A percentile compares a stretch with the other conserved stretches of the same genome.
Evolutionary conservation across 257 asterid species (phyloP).

Genomic region (Echium plantagineum): DNA sequence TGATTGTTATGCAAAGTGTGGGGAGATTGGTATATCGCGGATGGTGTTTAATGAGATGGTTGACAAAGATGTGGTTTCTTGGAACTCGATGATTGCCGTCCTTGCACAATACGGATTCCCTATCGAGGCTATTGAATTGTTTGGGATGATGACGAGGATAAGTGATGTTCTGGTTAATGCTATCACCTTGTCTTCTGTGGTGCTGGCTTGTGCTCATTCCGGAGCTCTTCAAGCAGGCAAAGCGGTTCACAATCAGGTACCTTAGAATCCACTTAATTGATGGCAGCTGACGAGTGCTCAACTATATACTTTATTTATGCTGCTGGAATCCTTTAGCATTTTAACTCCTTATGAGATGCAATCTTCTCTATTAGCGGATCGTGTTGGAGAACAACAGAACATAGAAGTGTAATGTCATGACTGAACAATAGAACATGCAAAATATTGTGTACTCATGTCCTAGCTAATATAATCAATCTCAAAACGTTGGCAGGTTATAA

Average conservation of each 20-base stretch:
- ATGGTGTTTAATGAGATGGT: slow-evolving; percentile 59
- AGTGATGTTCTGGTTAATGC: slow-evolving; percentile 40
- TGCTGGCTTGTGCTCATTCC: slow-evolving; percentile 82
- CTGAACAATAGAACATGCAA: no score
- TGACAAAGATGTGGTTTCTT: slow-evolving; percentile 57
- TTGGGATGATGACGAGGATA: slow-evolving; percentile 35
- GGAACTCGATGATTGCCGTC: slow-evolving; percentile 85
- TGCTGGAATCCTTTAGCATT: neutral
- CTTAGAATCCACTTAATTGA: neutral
- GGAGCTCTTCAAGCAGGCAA: slow-evolving; percentile 74
- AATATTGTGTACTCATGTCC: neutral
- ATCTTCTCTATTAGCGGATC: neutral
- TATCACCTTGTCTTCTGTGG: slow-evolving; percentile 55
- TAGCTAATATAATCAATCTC: slow-evolving; percentile 4
- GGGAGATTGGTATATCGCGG: slow-evolving; percentile 52
- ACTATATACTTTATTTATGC: neutral
- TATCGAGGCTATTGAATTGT: slow-evolving; percentile 47
- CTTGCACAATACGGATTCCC: slow-evolving; percentile 65
- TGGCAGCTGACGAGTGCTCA: neutral
- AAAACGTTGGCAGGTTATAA: slow-evolving; percentile 38
- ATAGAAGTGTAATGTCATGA: no score
- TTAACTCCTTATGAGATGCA: neutral
- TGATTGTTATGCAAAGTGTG: slow-evolving; percentile 80
- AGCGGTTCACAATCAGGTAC: slow-evolving; percentile 72
- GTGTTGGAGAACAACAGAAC: no score